Evolutionary conservation across 2,329 filamentous ascomycete species (phyloP).

Genomic region (Ophiostoma angusticollis): DNA sequence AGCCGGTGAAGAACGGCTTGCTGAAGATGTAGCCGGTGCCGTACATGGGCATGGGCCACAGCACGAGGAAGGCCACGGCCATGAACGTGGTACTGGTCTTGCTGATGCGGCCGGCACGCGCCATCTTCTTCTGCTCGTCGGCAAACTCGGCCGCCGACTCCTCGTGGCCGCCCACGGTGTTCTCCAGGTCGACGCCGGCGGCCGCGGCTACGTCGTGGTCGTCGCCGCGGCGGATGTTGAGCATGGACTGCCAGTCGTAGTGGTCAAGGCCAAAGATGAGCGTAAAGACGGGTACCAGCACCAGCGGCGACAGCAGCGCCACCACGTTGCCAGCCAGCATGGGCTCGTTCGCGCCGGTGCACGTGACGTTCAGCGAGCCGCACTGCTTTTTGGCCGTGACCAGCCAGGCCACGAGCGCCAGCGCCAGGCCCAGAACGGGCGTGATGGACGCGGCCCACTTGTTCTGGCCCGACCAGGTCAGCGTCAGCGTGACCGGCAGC

Average conservation of each 20-base stretch:
- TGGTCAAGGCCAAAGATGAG: constrained; percentile 55
- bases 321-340: constrained; percentile 83
- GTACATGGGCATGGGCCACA: constrained; percentile 93
- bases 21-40: constrained; percentile 69
- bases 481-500: constrained; percentile 65
- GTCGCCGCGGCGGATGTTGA: constrained; percentile 62
- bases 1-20: constrained; percentile 71
- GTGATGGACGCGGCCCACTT: constrained; percentile 58
- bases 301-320: constrained; percentile 61
- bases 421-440: constrained; percentile 55
- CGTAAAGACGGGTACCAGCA: constrained; percentile 68
- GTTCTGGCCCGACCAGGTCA: constrained; percentile 72
- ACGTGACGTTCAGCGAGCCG: constrained; percentile 54
- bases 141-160: constrained; percentile 26
- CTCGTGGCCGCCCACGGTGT: constrained; percentile 35
- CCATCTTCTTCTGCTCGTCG: constrained; percentile 25
- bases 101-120: constrained; percentile 22
- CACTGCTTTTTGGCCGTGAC: constrained; percentile 61
- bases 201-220: constrained; percentile 57
- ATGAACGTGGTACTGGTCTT: constrained; percentile 20
- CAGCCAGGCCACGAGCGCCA: constrained; percentile 63
- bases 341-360: constrained; percentile 73
- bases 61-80: constrained; percentile 52
- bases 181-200: constrained; percentile 53
- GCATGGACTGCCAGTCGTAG: constrained; percentile 82